These are phyloP conservation scores for Populus deltoides DNA, from an alignment of 345 rosid genomes.

Conservation along the genomic window DNA sequence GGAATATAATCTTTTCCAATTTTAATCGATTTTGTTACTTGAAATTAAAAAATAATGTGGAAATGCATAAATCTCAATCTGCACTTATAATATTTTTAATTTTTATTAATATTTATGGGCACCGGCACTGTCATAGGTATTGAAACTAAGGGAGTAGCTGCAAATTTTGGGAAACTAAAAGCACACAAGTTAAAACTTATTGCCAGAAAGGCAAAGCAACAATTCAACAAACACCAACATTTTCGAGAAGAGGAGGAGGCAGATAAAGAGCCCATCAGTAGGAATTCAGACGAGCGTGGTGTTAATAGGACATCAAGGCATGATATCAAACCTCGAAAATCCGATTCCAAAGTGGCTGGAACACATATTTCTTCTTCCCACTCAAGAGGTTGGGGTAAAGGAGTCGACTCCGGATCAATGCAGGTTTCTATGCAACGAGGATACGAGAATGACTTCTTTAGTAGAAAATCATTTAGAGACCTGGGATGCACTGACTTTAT, in stretches of 20 bases:
- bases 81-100: not conserved
- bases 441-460: conserved; percentile 57
- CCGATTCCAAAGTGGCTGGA: conserved; percentile 26
- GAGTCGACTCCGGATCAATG: conserved; percentile 26
- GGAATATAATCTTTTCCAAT: no score
- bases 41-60: no score
- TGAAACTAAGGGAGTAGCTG: conserved; percentile 13
- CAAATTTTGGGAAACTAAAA: conserved; percentile 57
- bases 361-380: not conserved
- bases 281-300: not conserved
- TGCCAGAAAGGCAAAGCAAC: conserved; percentile 43
- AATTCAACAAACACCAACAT: conserved; percentile 17
- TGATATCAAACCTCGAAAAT: conserved; percentile 10
- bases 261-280: conserved; percentile 3
- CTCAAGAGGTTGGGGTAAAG: conserved; percentile 50
- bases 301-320: not conserved
- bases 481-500: conserved; percentile 69
- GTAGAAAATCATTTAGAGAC: conserved; percentile 62
- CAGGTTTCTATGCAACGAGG: conserved; percentile 26
- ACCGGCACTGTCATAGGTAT: not conserved
- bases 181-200: conserved; percentile 59
- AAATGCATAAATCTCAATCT: not conserved
- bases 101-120: not conserved
- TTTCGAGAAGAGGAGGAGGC: conserved; percentile 17
- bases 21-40: no score